Evolutionary conservation across 345 rosid species (phyloP).

Genomic region (Euphorbia pulcherrima): DNA sequence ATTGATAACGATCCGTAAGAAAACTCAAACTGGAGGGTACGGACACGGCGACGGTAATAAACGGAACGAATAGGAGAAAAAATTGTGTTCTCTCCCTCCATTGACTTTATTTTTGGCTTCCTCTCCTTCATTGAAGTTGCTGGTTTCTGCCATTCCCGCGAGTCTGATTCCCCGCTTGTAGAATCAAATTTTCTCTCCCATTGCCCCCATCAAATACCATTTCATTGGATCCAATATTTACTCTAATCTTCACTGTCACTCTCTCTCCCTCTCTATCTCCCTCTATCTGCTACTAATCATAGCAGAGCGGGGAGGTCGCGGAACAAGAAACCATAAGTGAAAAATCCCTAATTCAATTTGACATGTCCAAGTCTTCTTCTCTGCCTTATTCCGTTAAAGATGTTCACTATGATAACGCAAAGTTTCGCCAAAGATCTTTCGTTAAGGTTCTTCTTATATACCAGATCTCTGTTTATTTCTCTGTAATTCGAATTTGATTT

Average conservation of each 20-base stretch:
- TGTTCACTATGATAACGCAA: conserved; percentile 88
- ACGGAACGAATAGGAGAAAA: not conserved
- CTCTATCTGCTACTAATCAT: conserved; percentile 1
- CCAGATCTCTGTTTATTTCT: conserved; percentile 7
- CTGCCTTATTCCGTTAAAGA: conserved; percentile 80
- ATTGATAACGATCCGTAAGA: no score
- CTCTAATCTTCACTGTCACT: not conserved
- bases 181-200: not conserved
- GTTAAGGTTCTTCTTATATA: conserved; percentile 38
- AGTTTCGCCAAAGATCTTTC: conserved; percentile 80
- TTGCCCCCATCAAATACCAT: not conserved
- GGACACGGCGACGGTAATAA: not conserved
- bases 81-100: not conserved
- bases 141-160: not conserved
- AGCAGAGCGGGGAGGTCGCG: not conserved
- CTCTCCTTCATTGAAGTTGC: not conserved
- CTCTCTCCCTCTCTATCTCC: not conserved
- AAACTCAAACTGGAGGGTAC: not conserved
- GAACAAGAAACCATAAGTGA: not conserved
- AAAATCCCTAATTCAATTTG: conserved; percentile 18
- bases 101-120: not conserved
- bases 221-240: conserved; percentile 1
- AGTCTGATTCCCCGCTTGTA: not conserved
- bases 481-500: not conserved
- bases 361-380: conserved; percentile 62